Evolutionary conservation across 2,329 filamentous ascomycete genomes (phyloP).

Genomic region (Escovopsis sp.): DNA sequence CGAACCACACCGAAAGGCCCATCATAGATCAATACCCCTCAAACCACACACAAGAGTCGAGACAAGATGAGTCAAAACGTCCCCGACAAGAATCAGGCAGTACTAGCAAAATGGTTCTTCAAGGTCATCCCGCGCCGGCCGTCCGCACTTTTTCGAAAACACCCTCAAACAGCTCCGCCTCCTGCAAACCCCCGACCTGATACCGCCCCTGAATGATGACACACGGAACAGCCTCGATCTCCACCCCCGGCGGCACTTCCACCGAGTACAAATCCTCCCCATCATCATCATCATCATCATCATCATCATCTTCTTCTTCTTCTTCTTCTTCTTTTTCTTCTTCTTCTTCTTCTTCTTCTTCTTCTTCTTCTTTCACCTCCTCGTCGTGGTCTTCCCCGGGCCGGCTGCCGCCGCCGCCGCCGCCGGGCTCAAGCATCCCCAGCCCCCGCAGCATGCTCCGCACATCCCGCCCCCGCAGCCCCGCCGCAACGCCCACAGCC

Average conservation of each 20-base stretch:
- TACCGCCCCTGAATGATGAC: conserved; percentile 57
- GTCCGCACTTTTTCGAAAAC: conserved; percentile 45
- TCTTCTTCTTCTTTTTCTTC: no score
- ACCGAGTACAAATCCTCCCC: conserved; percentile 18
- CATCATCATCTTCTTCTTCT: not conserved
- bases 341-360: no score
- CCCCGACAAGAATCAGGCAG: no score
- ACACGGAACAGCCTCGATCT: conserved; percentile 54
- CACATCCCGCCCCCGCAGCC: conserved; percentile 16
- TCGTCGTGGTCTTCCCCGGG: no score
- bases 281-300: conserved; percentile 13
- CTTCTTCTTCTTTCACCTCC: no score
- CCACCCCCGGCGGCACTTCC: conserved; percentile 13
- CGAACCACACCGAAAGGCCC: no score
- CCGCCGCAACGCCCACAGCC: conserved; percentile 17
- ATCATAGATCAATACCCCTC: no score
- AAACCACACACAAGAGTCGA: no score
- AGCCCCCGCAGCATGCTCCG: conserved; percentile 11
- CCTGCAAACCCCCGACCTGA: conserved; percentile 58
- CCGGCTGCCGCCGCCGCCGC: no score
- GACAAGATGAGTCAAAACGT: no score
- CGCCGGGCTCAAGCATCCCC: not conserved
- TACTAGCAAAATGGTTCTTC: no score
- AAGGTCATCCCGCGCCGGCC: conserved; percentile 3
- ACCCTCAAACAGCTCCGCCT: conserved; percentile 47